Percentiles rank a stretch among this genome's conserved stretches.
phyloP scores from a whole-genome alignment of 2,329 filamentous ascomycete genomes.

The Venturia oleaginea region DNA sequence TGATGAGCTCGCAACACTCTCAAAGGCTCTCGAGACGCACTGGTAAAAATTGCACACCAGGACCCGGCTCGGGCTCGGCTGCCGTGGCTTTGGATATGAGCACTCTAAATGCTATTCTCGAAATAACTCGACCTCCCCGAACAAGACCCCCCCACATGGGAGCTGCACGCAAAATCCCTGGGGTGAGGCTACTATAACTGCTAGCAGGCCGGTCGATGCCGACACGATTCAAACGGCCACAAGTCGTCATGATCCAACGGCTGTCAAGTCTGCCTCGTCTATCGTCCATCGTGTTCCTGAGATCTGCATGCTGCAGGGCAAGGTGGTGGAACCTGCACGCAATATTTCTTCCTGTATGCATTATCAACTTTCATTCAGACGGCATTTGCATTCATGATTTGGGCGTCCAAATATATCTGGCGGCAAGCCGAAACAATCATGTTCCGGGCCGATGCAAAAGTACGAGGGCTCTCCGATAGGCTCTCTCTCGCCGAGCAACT shows the following conservation, averaged over 20 bases:
- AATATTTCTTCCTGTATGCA: not conserved
- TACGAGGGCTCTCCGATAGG: not conserved
- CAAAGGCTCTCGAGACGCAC: not conserved
- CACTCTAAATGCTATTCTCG: not conserved
- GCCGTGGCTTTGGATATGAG: not conserved
- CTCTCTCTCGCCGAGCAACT: not conserved
- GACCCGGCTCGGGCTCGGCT: not conserved
- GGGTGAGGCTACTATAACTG: not conserved
- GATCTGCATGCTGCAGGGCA: slow-evolving; percentile 2
- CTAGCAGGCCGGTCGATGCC: not conserved
- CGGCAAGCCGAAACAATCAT: slow-evolving; percentile 3
- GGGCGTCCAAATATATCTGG: not conserved
- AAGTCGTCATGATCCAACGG: slow-evolving; percentile 4
- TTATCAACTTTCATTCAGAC: too few relatives aligned
- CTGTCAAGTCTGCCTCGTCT: slow-evolving; percentile 6
- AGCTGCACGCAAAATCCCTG: not conserved
- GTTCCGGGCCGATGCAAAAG: not conserved
- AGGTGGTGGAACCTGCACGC: not conserved
- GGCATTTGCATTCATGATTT: not conserved
- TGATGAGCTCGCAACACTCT: slow-evolving; percentile 1
- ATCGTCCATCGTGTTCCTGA: slow-evolving; percentile 1
- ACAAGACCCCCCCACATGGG: not conserved
- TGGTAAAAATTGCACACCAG: not conserved
- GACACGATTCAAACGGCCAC: not conserved
- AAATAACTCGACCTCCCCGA: not conserved